Evolutionary conservation across 2,329 filamentous ascomycete species (phyloP).

Genomic region (Ophiostoma montium): DNA sequence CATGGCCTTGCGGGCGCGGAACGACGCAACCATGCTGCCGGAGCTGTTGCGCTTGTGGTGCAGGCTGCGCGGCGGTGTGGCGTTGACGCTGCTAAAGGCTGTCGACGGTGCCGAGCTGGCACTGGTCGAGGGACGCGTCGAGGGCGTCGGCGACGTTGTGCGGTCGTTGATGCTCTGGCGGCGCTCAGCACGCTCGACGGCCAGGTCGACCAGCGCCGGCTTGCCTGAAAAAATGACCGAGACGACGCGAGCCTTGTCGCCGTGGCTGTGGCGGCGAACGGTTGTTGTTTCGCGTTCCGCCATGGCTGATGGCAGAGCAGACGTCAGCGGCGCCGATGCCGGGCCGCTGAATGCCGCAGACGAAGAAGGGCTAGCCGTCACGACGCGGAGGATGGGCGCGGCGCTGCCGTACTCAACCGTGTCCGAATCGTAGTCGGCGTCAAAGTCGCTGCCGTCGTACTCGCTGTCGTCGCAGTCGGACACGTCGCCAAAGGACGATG

Average conservation of each 20-base stretch:
- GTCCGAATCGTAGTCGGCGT: conserved; percentile 11
- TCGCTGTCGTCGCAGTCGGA: conserved; percentile 33
- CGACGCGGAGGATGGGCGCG: neutral
- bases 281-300: neutral
- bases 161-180: conserved; percentile 16
- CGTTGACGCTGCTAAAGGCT: neutral
- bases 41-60: conserved; percentile 7
- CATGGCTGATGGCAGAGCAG: neutral
- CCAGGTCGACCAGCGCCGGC: conserved; percentile 41
- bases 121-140: conserved; percentile 3
- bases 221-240: conserved; percentile 46
- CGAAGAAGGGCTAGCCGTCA: neutral
- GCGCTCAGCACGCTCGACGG: conserved; percentile 10
- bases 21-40: conserved; percentile 17
- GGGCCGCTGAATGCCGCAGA: neutral
- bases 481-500: conserved; percentile 44
- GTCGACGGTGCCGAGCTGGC: conserved; percentile 3
- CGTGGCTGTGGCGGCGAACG: conserved; percentile 27
- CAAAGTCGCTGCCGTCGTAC: conserved; percentile 24
- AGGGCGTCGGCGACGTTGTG: conserved; percentile 14
- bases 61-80: neutral
- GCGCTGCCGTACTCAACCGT: neutral
- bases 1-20: conserved; percentile 31
- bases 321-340: too few relatives aligned
- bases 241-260: conserved; percentile 42